Base-by-base conservation (phyloP, 495 filamentous ascomycete genomes). In the Daldinia bambusicola region DNA sequence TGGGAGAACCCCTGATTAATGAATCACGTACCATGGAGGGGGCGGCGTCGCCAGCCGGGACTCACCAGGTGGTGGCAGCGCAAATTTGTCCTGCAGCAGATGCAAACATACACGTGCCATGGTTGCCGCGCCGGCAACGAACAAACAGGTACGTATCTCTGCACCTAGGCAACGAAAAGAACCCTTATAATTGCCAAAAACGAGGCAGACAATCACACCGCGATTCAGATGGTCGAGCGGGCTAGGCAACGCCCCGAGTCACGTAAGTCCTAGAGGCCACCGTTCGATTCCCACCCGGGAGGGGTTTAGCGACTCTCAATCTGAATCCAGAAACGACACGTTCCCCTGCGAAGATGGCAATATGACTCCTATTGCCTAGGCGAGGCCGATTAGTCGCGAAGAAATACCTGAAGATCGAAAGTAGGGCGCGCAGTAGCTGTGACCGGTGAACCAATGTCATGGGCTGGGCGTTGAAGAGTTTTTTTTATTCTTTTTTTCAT, bases 381-480 rank as follows among this genome's bases (percentile, higher is more conserved):
- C 16, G 41, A 45, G 41, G 41, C 0, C 41, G 41, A 16, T 16
- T 40, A 12, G 16, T 45, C 7, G 41, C 41, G 18, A 45, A 45
- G 4, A 45, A 45, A n/a, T 45, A 45, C 41, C 41, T 2, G 1
- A 45, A 6, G n/a, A 45, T 4, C 43, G 43, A 48, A 48, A 48
- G 18, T 1, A 48, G 43, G 43, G 43, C 43, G 43, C 43, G 43
- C 43, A 48, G 43, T 48, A 48, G 43, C 43, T 18, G 20, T 20
- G 16, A 22, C 43, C 43, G 43, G 43, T 48, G 18, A 18, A 9
- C 43, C 7, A 20, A 48, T 20, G 43, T 48, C 16, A 20, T 48
- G 2, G 43, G 16, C 43, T 48, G 43, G 43, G 43, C 43, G 43
- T 20, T 10, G 43, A 43, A 8, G 43, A 18, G 43, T 16, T 20